Percentiles rank a stretch among this genome's conserved stretches.
Evolutionary conservation across 139 green algal genomes (phyloP).

Genomic region (Zygnema circumcarinatum): DNA sequence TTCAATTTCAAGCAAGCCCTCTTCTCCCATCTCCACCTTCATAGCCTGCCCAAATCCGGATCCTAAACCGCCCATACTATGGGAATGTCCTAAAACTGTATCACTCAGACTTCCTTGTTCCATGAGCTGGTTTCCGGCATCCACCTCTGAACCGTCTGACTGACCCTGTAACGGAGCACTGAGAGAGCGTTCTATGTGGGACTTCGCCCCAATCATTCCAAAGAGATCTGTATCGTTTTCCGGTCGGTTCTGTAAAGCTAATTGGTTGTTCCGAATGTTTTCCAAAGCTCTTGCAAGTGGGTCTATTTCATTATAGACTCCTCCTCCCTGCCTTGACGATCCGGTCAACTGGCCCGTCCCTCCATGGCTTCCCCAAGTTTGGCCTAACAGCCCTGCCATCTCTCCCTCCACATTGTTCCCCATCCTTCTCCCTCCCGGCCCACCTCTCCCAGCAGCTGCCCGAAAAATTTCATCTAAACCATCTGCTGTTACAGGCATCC

Average conservation of each 20-base stretch:
- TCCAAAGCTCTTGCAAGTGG: neutral
- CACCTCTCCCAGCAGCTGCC: no score
- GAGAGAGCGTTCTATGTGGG: neutral
- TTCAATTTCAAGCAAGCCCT: neutral
- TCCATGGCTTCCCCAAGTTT: neutral
- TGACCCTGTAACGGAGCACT: neutral
- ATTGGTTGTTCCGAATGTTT: neutral
- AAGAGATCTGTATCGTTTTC: neutral
- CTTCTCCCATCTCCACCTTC: neutral
- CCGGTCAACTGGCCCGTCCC: neutral
- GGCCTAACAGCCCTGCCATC: neutral
- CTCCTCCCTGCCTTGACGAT: neutral
- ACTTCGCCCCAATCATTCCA: neutral
- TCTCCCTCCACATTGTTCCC: neutral
- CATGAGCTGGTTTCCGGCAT: neutral
- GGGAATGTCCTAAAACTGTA: neutral
- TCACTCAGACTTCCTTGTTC: neutral
- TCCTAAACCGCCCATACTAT: neutral
- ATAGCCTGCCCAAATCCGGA: neutral
- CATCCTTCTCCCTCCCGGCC: neutral
- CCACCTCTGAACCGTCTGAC: neutral
- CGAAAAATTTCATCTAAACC: neutral
- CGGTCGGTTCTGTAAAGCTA: neutral
- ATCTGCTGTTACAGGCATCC: neutral
- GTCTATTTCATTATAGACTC: neutral